Evolutionary conservation across 2,329 filamentous ascomycete species (phyloP).

Genomic region (Exophiala sideris): DNA sequence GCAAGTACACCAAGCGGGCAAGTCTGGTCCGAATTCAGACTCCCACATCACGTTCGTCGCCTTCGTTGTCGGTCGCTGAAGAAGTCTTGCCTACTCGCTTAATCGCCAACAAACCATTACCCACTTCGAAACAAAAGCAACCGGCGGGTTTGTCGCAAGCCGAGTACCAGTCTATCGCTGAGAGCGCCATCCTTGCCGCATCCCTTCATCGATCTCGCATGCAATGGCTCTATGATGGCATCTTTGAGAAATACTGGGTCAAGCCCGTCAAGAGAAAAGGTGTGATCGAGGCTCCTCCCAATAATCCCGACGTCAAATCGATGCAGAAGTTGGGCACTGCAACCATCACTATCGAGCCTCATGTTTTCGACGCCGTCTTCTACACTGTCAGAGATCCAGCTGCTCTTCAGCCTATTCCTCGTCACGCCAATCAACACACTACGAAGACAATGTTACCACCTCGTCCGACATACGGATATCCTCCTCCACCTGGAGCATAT

Average conservation of each 20-base stretch:
- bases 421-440: conserved; percentile 24
- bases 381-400: conserved; percentile 54
- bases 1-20: conserved; percentile 33
- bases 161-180: conserved; percentile 59
- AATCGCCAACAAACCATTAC: conserved; percentile 52
- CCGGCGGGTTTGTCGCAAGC: conserved; percentile 44
- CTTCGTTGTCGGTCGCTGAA: conserved; percentile 31
- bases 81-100: conserved; percentile 51
- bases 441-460: conserved; percentile 17
- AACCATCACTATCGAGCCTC: conserved; percentile 60
- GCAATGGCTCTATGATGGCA: conserved; percentile 53
- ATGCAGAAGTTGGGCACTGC: conserved; percentile 57
- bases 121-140: conserved; percentile 52
- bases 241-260: conserved; percentile 57
- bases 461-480: conserved; percentile 29
- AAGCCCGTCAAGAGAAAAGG: conserved; percentile 57
- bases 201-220: conserved; percentile 59
- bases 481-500: conserved; percentile 42
- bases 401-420: conserved; percentile 32
- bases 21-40: conserved; percentile 32
- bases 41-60: conserved; percentile 31
- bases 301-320: conserved; percentile 50
- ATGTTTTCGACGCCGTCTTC: conserved; percentile 58
- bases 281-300: conserved; percentile 42
- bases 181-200: conserved; percentile 56